Percentiles rank a stretch among this genome's conserved stretches.
These are phyloP conservation scores for Coelastrella sp. DNA, from an alignment of 139 green algal species.

Conservation along the genomic window DNA sequence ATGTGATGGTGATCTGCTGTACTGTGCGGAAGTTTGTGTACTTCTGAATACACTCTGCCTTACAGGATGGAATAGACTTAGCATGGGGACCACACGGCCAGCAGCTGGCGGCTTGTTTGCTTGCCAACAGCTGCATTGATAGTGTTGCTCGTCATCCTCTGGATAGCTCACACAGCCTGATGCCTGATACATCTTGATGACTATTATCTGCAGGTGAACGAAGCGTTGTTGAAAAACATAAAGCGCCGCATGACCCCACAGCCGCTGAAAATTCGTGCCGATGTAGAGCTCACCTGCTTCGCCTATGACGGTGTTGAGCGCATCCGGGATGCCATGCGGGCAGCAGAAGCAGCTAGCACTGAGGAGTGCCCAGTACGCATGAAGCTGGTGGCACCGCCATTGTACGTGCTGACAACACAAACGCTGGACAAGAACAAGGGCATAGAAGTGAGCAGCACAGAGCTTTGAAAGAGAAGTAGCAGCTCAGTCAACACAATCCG, in stretches of 20 bases:
- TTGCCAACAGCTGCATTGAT: too few species aligned
- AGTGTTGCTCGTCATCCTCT: not conserved
- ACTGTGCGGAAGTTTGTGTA: not conserved
- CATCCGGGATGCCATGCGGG: constrained; percentile 94
- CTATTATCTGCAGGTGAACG: constrained; percentile 62
- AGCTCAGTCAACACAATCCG: not conserved
- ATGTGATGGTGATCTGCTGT: too few species aligned
- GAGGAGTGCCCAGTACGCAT: constrained; percentile 94
- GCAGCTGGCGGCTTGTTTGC: too few species aligned
- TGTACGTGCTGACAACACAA: constrained; percentile 98
- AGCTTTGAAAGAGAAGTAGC: not conserved
- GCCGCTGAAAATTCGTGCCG: constrained; percentile 96
- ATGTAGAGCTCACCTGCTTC: constrained; percentile 99
- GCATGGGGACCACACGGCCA: too few species aligned
- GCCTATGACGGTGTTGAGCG: constrained; percentile 97
- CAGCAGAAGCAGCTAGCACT: constrained; percentile 64
- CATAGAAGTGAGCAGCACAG: constrained; percentile 53
- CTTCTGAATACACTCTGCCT: not conserved
- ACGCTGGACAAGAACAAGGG: constrained; percentile 93
- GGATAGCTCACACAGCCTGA: not conserved
- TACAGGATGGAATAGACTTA: too few species aligned
- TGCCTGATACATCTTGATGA: not conserved
- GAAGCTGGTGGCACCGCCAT: constrained; percentile 97
- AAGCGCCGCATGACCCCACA: constrained; percentile 97
- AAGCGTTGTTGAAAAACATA: constrained; percentile 96